Conservation (phyloP, 2,329 filamentous ascomycete species). For the Aureobasidium sp. region DNA sequence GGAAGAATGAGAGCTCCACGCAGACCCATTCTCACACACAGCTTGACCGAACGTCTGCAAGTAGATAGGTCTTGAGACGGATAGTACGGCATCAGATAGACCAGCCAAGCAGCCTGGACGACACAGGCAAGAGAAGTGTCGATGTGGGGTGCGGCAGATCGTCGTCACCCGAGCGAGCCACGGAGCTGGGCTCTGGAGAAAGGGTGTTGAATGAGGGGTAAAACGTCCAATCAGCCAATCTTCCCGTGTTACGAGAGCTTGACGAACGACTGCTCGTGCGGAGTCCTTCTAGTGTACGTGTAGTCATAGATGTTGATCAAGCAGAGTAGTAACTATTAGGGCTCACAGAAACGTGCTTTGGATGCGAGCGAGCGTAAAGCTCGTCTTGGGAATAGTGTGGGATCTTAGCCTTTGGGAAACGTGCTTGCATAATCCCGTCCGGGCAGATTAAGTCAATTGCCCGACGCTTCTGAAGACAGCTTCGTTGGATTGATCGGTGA, state of each 20-base stretch:
- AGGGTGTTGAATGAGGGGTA: not conserved
- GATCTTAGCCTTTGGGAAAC: not conserved
- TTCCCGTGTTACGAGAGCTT: not conserved
- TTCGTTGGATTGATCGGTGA: not conserved
- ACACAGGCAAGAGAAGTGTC: slow-evolving; percentile 1
- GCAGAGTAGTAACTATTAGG: not conserved
- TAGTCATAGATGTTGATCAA: not conserved
- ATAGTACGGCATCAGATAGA: not conserved
- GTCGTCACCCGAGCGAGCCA: slow-evolving; percentile 8
- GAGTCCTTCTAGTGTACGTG: not conserved
- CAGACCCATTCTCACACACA: not conserved
- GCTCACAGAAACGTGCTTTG: not conserved
- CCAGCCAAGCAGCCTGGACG: not conserved
- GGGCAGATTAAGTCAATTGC: slow-evolving; percentile 7
- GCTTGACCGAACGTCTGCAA: not conserved
- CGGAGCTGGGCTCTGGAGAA: slow-evolving; percentile 3
- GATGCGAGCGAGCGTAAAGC: not conserved
- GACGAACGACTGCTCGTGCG: not conserved
- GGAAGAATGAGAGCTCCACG: not conserved
- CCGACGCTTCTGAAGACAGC: slow-evolving; percentile 1
- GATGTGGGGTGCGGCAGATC: slow-evolving; percentile 9
- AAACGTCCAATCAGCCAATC: not conserved
- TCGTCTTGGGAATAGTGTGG: slow-evolving; percentile 6
- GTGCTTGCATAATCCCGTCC: slow-evolving; percentile 13
- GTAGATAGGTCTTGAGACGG: not conserved